phyloP scores from a whole-genome alignment of 2,329 filamentous ascomycete genomes.

The Volutella citrinella region DNA sequence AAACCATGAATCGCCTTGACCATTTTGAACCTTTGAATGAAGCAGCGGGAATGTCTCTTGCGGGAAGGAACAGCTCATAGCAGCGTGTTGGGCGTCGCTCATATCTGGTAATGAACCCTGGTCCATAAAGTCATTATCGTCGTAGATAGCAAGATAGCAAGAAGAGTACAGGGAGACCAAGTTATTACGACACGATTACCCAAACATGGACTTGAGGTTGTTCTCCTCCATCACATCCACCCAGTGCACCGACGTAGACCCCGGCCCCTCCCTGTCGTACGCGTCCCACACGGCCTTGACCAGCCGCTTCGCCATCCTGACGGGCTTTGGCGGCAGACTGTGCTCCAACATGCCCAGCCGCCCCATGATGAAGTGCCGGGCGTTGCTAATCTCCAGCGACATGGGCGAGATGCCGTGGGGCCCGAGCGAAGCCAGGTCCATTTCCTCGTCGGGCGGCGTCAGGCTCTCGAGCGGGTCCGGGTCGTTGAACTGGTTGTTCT shows the following conservation, averaged over 20 bases:
- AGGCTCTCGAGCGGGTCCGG: conserved; percentile 12
- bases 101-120: too few relatives aligned
- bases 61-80: too few relatives aligned
- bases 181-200: too few relatives aligned
- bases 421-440: not conserved
- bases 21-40: too few relatives aligned
- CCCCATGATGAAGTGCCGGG: conserved; percentile 37
- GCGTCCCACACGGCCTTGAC: conserved; percentile 40
- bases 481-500: conserved; percentile 1
- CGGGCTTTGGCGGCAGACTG: conserved; percentile 39
- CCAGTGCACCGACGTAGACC: conserved; percentile 36
- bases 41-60: too few relatives aligned
- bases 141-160: conserved; percentile 3
- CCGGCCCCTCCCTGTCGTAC: conserved; percentile 35
- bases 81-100: too few relatives aligned
- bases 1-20: too few relatives aligned
- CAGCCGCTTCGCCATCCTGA: conserved; percentile 39
- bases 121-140: too few relatives aligned
- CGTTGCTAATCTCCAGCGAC: conserved; percentile 35
- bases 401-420: conserved; percentile 20
- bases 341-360: conserved; percentile 37
- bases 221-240: conserved; percentile 40
- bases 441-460: not conserved
- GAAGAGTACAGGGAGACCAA: too few relatives aligned
- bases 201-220: conserved; percentile 32